Conservation (phyloP, 352 stramenopile species). For the Albugo candida region DNA sequence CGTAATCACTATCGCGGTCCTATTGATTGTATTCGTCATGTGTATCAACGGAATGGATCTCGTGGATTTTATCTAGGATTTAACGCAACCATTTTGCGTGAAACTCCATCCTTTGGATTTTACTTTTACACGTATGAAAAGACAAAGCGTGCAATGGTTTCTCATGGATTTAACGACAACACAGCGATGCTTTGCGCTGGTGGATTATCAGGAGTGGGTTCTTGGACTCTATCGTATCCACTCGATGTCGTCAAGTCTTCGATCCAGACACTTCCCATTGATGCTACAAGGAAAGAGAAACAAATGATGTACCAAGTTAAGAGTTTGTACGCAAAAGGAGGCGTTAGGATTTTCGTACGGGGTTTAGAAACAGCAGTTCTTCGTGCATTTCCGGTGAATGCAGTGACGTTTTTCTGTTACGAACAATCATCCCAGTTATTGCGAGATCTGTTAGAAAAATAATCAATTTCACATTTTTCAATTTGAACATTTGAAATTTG, state of each 20-base stretch:
- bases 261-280: constrained; percentile 56
- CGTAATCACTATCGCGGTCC: constrained; percentile 38
- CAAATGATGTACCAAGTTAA: constrained; percentile 52
- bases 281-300: constrained; percentile 27
- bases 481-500: background rate
- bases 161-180: constrained; percentile 24
- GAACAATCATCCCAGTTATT: constrained; percentile 53
- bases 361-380: constrained; percentile 56
- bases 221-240: constrained; percentile 66
- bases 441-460: constrained; percentile 22
- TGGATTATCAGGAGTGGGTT: constrained; percentile 49
- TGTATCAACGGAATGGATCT: constrained; percentile 34
- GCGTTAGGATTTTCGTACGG: constrained; percentile 53
- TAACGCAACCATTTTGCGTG: constrained; percentile 45
- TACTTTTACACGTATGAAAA: constrained; percentile 76
- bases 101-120: constrained; percentile 64
- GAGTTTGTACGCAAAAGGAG: constrained; percentile 41
- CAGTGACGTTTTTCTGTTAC: constrained; percentile 75
- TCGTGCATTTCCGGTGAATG: constrained; percentile 67
- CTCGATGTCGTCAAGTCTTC: constrained; percentile 74
- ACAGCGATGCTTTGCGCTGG: constrained; percentile 68
- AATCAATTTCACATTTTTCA: background rate
- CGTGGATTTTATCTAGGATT: constrained; percentile 56
- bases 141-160: constrained; percentile 50
- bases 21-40: constrained; percentile 54